Percentiles rank a stretch among this genome's conserved stretches.
These are phyloP conservation scores for Penicillium fuscoglaucum DNA, from an alignment of 2,329 filamentous ascomycete genomes.

Conservation along the genomic window DNA sequence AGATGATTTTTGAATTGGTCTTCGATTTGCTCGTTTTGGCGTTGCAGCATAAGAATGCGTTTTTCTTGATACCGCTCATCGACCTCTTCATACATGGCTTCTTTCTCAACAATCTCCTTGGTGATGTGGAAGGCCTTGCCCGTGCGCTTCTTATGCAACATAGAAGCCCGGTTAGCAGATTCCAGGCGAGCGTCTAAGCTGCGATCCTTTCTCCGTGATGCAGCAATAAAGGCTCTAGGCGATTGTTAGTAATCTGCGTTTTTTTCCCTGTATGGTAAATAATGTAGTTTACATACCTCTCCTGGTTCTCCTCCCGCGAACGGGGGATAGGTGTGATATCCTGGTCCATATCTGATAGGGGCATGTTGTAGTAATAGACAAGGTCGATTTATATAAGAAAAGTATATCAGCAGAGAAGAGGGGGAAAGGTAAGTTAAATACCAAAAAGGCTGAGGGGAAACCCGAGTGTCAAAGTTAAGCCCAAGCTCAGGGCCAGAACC, in stretches of 20 bases:
- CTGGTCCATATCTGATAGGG: constrained; percentile 30
- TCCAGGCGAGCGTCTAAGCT: constrained; percentile 85
- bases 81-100: constrained; percentile 96
- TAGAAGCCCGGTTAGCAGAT: constrained; percentile 83
- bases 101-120: constrained; percentile 81
- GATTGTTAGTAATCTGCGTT: constrained; percentile 5
- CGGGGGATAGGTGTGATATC: constrained; percentile 37
- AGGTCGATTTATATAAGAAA: background rate
- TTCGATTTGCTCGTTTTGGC: constrained; percentile 41
- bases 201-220: constrained; percentile 81
- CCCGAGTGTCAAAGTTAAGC: constrained; percentile 18
- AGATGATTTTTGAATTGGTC: constrained; percentile 40
- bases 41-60: constrained; percentile 41
- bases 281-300: constrained; percentile 36
- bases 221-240: constrained; percentile 81
- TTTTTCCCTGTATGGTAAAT: too few species aligned
- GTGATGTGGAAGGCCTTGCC: constrained; percentile 79
- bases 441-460: constrained; percentile 17
- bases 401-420: background rate
- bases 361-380: constrained; percentile 18
- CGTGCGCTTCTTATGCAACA: constrained; percentile 84
- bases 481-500: constrained; percentile 15
- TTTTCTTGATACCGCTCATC: constrained; percentile 66
- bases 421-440: background rate
- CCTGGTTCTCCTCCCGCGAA: constrained; percentile 48